Evolutionary conservation across 768 basidiomycete genomes (phyloP).

Genomic region (Phanerodontia chrysosporium): DNA sequence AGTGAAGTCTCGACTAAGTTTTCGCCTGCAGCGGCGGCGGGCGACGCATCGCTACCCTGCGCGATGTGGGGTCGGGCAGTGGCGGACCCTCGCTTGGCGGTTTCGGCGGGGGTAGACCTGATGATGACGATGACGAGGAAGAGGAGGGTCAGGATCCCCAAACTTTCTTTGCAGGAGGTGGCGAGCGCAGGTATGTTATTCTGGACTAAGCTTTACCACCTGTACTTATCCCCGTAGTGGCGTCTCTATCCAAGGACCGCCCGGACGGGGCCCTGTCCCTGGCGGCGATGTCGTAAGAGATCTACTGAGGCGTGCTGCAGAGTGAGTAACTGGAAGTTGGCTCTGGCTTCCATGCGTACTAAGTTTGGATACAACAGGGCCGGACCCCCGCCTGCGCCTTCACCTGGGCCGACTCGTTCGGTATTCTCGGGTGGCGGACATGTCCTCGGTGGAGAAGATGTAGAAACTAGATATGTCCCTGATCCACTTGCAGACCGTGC

Average conservation of each 20-base stretch:
- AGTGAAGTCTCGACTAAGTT: neutral
- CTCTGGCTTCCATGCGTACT: neutral
- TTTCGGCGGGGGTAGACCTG: constrained; percentile 11
- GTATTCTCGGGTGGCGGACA: constrained; percentile 73
- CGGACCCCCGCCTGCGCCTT: neutral
- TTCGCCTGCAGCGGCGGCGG: constrained; percentile 7
- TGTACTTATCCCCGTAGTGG: constrained; percentile 51
- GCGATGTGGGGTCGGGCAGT: constrained; percentile 15
- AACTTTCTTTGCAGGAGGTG: constrained; percentile 83
- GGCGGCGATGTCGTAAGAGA: constrained; percentile 64
- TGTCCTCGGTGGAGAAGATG: constrained; percentile 87
- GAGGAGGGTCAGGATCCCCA: constrained; percentile 49
- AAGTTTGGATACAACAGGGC: neutral
- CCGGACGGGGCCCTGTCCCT: constrained; percentile 33
- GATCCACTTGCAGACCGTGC: constrained; percentile 50
- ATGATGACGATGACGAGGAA: constrained; percentile 28
- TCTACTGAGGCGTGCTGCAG: constrained; percentile 74
- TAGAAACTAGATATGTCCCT: constrained; percentile 69
- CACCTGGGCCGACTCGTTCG: constrained; percentile 15
- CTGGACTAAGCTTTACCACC: neutral
- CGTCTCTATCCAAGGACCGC: constrained; percentile 82
- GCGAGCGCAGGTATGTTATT: constrained; percentile 74
- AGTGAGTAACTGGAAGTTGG: constrained; percentile 47
- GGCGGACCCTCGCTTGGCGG: constrained; percentile 12
- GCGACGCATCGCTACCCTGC: constrained; percentile 24